Percentiles rank a stretch among this genome's conserved stretches.
phyloP scores from a whole-genome alignment of 306 rosid genomes.

The Pterocarpus santalinus region DNA sequence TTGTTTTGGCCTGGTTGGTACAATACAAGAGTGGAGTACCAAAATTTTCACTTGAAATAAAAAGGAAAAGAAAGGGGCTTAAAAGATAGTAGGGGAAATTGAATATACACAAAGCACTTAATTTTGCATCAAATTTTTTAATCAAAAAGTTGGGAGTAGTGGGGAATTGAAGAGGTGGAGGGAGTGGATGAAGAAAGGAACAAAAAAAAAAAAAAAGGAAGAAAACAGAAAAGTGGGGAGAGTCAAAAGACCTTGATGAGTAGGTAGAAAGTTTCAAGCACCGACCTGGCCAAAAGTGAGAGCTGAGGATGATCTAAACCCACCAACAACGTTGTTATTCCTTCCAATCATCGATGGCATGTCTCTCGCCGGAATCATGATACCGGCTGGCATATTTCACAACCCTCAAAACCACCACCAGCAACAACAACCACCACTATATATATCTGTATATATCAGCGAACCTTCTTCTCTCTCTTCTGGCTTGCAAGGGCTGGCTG shows the following conservation, averaged over 20 bases:
- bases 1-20: constrained; percentile 40
- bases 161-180: not conserved
- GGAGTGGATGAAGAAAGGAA: not conserved
- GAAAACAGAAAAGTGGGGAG: constrained; percentile 13
- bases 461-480: constrained; percentile 7
- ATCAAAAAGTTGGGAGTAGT: too few species aligned
- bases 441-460: not conserved
- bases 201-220: not conserved
- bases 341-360: constrained; percentile 57
- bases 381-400: constrained; percentile 60
- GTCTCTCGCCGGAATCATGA: constrained; percentile 63
- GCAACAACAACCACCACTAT: too few species aligned
- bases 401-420: constrained; percentile 30
- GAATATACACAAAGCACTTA: not conserved
- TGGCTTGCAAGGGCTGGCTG: too few species aligned
- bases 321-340: constrained; percentile 56
- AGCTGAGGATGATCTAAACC: constrained; percentile 71
- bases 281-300: constrained; percentile 84
- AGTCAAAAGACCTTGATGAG: constrained; percentile 12
- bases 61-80: too few species aligned
- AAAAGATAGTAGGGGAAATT: not conserved
- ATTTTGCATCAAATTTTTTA: not conserved
- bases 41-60: not conserved
- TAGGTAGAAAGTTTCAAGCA: constrained; percentile 35
- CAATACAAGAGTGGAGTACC: not conserved